Evolutionary conservation across 331 rosid genomes (phyloP), one percentile per base, ranked within the genome.

Genomic region (Quercus tomentella): DNA sequence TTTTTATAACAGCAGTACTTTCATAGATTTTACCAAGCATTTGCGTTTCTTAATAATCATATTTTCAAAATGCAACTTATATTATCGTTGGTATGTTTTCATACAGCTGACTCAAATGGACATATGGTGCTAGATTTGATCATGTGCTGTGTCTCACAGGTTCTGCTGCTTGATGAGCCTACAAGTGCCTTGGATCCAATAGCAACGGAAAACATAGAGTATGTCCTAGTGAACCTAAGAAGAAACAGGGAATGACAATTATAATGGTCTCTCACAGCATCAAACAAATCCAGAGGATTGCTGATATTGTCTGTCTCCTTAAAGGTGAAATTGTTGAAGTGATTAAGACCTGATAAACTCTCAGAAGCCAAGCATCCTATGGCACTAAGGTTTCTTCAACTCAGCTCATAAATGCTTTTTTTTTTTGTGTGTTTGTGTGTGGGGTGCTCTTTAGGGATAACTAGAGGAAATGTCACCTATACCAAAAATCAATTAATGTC

Each of bases 121-220:
- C 15, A 8, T 43, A 11, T 10, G 52, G 0, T 45, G 52, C 52
- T 12, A 9, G 4, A 45, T 45, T 45, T 11, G 52, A 45, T 45
- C 15, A 1, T 26, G 2, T 74, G 30, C 31, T 2, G 26, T 33
- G 56, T 25, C 61, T 16, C 57, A 49, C 77, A 90, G 98, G 94
- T 95, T 81, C 86, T 95, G 83, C 83, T 95, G 77, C 85, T 93
- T 73, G 99, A 95, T 66, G 97, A 93, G 84, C 98, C 99, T 2
- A 95, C 97, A 2, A 93, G 99, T 82, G 94, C 99, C 3, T 81
- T 95, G 72, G 99, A 93, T 84, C 99, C 98, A 57, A 91, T 95
- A 75, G 90, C 98, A 0, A 95, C 96, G 1, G 96, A 93, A 75
- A 89, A 90, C 85, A 89, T 95, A 71, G 98, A 95, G 84, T 90